These are phyloP conservation scores for Penicillium atrosanguineum DNA, from an alignment of 495 filamentous ascomycete species.

Conservation along the genomic window DNA sequence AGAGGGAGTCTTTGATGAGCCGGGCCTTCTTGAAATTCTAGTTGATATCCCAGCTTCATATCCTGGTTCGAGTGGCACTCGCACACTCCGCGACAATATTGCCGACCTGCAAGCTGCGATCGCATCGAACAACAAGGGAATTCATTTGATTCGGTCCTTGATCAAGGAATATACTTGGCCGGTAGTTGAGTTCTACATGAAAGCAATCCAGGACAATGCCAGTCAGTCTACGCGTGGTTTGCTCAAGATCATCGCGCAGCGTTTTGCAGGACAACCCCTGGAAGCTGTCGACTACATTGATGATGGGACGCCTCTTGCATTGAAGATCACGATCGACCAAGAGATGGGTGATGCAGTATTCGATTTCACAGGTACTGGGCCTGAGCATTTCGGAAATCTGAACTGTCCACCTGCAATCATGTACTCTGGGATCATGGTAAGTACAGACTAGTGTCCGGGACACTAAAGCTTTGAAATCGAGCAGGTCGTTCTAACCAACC, in stretches of 20 bases:
- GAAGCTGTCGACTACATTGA: conserved; percentile 88
- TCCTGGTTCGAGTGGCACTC: conserved; percentile 80
- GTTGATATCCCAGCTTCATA: conserved; percentile 74
- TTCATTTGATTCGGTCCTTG: conserved; percentile 74
- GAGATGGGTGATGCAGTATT: conserved; percentile 83
- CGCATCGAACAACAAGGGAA: conserved; percentile 93
- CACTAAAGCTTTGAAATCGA: too few relatives aligned
- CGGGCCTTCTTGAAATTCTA: conserved; percentile 72
- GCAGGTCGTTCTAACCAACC: too few relatives aligned
- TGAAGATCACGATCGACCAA: conserved; percentile 76
- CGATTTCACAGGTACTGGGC: conserved; percentile 80
- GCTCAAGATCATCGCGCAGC: conserved; percentile 66
- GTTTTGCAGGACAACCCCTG: conserved; percentile 68
- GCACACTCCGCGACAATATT: conserved; percentile 84
- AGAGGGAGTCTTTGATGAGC: conserved; percentile 79
- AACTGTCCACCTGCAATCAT: conserved; percentile 62
- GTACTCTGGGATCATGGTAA: conserved; percentile 23
- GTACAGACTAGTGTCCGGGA: neutral
- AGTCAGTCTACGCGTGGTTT: conserved; percentile 73
- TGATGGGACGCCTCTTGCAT: conserved; percentile 77
- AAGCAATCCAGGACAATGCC: conserved; percentile 84
- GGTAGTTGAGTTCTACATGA: conserved; percentile 84
- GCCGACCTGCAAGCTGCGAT: conserved; percentile 91
- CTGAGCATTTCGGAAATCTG: conserved; percentile 67
- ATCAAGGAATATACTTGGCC: conserved; percentile 87